phyloP scores from a whole-genome alignment of 345 rosid species.

The Camelina laxa region DNA sequence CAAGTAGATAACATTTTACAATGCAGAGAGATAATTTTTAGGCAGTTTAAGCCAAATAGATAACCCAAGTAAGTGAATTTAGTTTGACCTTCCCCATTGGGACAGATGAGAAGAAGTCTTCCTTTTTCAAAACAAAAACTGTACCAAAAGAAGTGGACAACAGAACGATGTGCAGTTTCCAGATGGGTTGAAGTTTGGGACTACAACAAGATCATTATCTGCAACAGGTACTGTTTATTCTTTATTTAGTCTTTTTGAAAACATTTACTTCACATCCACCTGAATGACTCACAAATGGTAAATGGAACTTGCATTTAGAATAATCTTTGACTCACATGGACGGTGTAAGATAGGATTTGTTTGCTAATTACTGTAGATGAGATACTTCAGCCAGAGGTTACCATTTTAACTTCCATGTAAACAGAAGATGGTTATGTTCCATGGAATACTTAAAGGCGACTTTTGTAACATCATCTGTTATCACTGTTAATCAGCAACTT shows the following conservation, averaged over 20 bases:
- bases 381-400: constrained; percentile 10
- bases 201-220: constrained; percentile 94
- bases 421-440: constrained; percentile 3
- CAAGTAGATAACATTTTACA: background rate
- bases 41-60: background rate
- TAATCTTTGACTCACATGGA: background rate
- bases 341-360: background rate
- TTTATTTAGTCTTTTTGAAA: background rate
- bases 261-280: background rate
- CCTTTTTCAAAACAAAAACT: constrained; percentile 53
- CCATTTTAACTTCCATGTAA: background rate
- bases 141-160: constrained; percentile 69
- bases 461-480: constrained; percentile 19
- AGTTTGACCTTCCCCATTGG: constrained; percentile 12
- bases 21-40: background rate
- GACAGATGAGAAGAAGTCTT: constrained; percentile 72
- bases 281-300: background rate
- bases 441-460: background rate
- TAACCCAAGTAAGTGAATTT: constrained; percentile 1
- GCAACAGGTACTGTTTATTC: constrained; percentile 70
- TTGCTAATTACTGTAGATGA: constrained; percentile 10
- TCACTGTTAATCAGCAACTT: constrained; percentile 2
- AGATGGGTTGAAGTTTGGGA: constrained; percentile 99
- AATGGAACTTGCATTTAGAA: constrained; percentile 20
- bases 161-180: constrained; percentile 96